These are phyloP conservation scores for Takashimella koratensis DNA, from an alignment of 1,284 basidiomycete species.

Conservation along the genomic window DNA sequence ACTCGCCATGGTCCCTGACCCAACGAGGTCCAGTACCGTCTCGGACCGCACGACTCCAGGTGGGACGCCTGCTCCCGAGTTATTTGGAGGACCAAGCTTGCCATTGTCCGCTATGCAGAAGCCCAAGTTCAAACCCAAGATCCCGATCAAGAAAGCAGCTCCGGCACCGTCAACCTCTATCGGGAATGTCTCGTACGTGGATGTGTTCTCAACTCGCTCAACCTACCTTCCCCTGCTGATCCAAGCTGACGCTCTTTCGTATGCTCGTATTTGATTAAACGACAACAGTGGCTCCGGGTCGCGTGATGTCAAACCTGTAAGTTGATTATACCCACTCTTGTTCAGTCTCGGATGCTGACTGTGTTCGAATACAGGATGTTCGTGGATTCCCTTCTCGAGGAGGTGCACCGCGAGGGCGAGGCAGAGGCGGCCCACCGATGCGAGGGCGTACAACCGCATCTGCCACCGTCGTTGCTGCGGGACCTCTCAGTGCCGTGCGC, in stretches of 20 bases:
- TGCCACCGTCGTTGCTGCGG: background rate
- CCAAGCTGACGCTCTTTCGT: background rate
- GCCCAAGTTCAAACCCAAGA: constrained; percentile 48
- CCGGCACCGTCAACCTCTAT: background rate
- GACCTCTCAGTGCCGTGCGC: background rate
- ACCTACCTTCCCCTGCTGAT: constrained; percentile 3
- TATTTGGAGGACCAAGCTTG: background rate
- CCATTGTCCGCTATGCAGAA: constrained; percentile 16
- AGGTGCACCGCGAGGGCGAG: constrained; percentile 20
- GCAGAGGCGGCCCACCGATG: constrained; percentile 11
- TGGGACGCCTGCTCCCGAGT: background rate
- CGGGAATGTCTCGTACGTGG: too few relatives aligned
- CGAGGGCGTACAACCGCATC: background rate
- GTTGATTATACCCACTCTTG: constrained; percentile 4
- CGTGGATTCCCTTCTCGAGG: constrained; percentile 7
- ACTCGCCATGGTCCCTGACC: background rate
- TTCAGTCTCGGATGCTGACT: constrained; percentile 2
- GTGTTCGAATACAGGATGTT: constrained; percentile 1
- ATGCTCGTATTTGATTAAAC: too few relatives aligned
- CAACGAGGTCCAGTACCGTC: background rate
- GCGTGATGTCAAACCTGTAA: background rate
- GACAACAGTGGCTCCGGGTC: background rate
- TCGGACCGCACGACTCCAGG: background rate
- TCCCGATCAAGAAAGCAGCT: constrained; percentile 36
- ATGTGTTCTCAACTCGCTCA: too few relatives aligned